These are phyloP conservation scores for Acanthamoeba quina DNA, from an alignment of 208 protist genomes.

Conservation along the genomic window DNA sequence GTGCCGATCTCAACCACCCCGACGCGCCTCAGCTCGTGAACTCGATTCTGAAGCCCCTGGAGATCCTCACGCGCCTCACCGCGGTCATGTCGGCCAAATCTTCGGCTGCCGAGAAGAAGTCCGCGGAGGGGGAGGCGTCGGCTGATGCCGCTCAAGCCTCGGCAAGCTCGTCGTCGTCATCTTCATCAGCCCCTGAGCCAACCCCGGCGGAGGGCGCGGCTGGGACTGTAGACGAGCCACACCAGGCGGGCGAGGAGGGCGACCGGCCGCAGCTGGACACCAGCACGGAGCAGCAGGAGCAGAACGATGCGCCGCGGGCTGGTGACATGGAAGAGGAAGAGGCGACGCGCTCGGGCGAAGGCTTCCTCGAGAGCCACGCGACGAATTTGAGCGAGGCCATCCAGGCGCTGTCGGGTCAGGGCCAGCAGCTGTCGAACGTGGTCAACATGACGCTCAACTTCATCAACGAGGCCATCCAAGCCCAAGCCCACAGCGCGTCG, in stretches of 20 bases:
- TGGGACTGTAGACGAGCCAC: background rate
- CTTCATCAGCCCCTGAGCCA: background rate
- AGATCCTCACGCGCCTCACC: slow-evolving; percentile 67
- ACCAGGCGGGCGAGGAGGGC: background rate
- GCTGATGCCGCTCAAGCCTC: background rate
- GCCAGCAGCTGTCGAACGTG: background rate
- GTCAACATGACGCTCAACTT: slow-evolving; percentile 25
- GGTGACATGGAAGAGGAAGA: background rate
- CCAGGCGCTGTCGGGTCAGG: background rate
- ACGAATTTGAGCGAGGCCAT: background rate
- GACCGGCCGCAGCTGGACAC: background rate
- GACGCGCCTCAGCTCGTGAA: slow-evolving; percentile 63
- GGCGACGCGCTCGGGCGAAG: background rate
- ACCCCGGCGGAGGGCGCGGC: background rate
- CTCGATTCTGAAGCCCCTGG: slow-evolving; percentile 34
- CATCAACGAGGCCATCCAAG: slow-evolving; percentile 25
- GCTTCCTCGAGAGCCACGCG: background rate
- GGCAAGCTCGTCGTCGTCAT: background rate
- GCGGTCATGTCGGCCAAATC: slow-evolving; percentile 66
- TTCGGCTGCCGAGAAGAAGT: background rate
- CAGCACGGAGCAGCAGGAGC: background rate
- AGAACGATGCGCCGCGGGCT: background rate
- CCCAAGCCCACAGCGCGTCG: background rate
- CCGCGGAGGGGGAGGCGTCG: background rate
- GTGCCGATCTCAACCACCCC: slow-evolving; percentile 66